Evolutionary conservation across 2,329 filamentous ascomycete species (phyloP), one percentile per base, ranked within the genome.

Genomic region (Alternaria longipes): DNA sequence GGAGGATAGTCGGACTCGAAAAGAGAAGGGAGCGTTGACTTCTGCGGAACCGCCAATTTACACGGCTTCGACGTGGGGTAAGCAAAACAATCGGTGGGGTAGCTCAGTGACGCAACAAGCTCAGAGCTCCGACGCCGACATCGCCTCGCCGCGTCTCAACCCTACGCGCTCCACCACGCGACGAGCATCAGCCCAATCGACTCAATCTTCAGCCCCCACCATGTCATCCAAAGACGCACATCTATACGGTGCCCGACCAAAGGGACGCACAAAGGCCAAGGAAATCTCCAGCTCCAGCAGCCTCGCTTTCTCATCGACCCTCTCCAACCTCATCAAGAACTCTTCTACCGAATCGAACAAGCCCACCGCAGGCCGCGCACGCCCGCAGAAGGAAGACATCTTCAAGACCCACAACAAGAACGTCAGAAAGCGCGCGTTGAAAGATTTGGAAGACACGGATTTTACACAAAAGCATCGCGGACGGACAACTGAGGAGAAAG

Each of bases 271-370:
- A 32, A 79, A 81, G 70, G 86, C 86, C 74, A 89, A 88, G 73
- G 88, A 91, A 72, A 87, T 92, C 59, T 84, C 85, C 20, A 87
- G 88, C 18, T 87, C 93, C 18, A 90, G 88, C 18, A 89, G 87
- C 45, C 87, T 97, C 56, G 89, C 93, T 75, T 98, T 99, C 82
- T 89, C 91, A n/a, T 92, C 92, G 11, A 91, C 95, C 67, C 87
- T 98, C 64, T 90, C 91, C 69, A 91, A 90, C 46, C 88, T 97
- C 56, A 92, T 97, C 80, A 75, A 74, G 59, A 64, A 82, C 63
- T 81, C 84, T 34, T 78, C 84, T 24, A 66, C 81, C 22, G 72
- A 82, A 59, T 61, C 79, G 59, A 77, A 82, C n/a, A 80, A 76
- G 49, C 68, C 81, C 16, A 70, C 81, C 7, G 75, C 80, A n/a